Base-by-base conservation (phyloP, 1,284 basidiomycete species). In the Fomitopsis pinicola region DNA sequence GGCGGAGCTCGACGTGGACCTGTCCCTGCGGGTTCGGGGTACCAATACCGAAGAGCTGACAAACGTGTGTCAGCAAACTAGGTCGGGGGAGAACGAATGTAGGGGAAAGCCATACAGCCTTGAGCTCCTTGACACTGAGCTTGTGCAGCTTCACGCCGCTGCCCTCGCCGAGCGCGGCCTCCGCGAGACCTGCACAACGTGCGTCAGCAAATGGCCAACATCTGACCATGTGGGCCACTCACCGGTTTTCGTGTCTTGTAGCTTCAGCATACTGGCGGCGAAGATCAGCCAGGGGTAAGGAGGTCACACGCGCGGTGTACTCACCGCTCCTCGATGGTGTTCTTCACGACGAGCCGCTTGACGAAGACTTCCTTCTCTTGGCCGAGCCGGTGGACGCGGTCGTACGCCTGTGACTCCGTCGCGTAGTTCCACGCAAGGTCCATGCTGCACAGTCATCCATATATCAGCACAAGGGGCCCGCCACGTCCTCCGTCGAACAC, bases 401-500 rank as follows among this genome's bases (percentile, higher is more conserved):
- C 86, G 60, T 88, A 90, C 5, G 86, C 86, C 64, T 89, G 75
- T 2, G 73, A 75, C 61, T 90, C 88, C 0, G 84, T 77, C 0
- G 89, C 88, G 61, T 81, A 86, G 64, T 86, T 87, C 87, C 87
- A 89, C n/a, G 83, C 84, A 30, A 89, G 73, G 69, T 89, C 88
- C 77, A 91, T 80, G 68, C 85, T 88, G 42, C 2, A 5, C 10
- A 60, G 10, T 44, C 48, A 42, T 28, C 10, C n/a, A 3, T 22
- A 22, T 2, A 22, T 30, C 7, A 26, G 48, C n/a, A n/a, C 17
- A n/a, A 33, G 2, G 8, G 14, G 15, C 50, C 45, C 30, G 17
- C 55, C 14, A 45, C 22, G 19, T 28, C n/a, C 3, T n/a, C 14
- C 10, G 33, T 33, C n/a, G 28, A n/a, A 15, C 5, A 15, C 5